Evolutionary conservation across 1,284 basidiomycete genomes (phyloP), one percentile per base, ranked within the genome.

Genomic region (Coriolopsis trogii): DNA sequence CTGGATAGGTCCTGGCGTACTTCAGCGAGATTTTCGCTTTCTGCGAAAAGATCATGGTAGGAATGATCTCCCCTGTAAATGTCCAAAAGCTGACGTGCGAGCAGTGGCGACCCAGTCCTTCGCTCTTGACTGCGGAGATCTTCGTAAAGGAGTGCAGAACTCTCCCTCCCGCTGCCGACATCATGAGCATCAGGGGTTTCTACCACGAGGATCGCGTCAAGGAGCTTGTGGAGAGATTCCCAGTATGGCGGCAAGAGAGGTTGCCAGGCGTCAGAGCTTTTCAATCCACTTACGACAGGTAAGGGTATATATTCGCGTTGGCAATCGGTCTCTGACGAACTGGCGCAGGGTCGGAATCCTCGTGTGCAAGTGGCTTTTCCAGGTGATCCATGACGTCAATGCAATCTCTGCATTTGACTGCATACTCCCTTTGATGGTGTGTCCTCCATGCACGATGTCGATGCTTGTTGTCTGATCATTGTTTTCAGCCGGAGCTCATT

Each of bases 231-330:
- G 68, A 75, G 23, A 76, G 76, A 20, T 85, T 94, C 67, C 80
- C 81, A 36, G 67, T 75, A 24, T 91, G 89, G 88, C 77, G 87
- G 41, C 74, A 78, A 58, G 75, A 87, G 66, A 79, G 93, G 54
- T 65, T 84, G 4, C 82, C 89, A 31, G 90, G 91, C 3, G 80
- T 84, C 30, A 81, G 86, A 40, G 91, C 89, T 7, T 85, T 88
- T 61, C 84, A 90, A 63, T 94, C 91, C 4, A 84, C 79, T 15
- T 95, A 95, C 64, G 93, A 96, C 67, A 82, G 84, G 76, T 85
- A 70, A 16, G 76, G 70, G n/a, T 43, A 18, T 21, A 31, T 37
- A 23, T 3, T 4, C 6, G n/a, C 6, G 2, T 26, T 2, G 41
- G 28, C 51, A 28, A 46, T 33, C n/a, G 25, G 12, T 53, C 37